Conservation (phyloP, 805 yeast species). For the Candida endomychidarum region DNA sequence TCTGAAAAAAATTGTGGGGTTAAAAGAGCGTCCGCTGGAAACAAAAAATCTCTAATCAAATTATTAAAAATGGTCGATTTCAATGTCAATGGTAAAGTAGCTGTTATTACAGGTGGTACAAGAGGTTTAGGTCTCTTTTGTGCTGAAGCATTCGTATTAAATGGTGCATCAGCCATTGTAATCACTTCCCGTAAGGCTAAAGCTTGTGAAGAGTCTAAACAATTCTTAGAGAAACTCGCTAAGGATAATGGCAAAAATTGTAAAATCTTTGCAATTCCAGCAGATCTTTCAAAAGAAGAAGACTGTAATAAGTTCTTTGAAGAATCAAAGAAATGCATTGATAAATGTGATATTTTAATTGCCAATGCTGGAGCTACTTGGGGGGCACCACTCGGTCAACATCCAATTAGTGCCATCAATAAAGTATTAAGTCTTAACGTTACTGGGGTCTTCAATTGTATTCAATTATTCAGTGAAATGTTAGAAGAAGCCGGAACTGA, state of each 20-base stretch:
- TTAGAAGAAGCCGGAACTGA: constrained; percentile 50
- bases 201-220: constrained; percentile 61
- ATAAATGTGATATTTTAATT: constrained; percentile 58
- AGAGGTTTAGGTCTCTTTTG: constrained; percentile 71
- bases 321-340: constrained; percentile 39
- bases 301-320: constrained; percentile 48
- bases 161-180: constrained; percentile 62
- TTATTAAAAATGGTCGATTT: constrained; percentile 41
- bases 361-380: constrained; percentile 82
- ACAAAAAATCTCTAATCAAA: not conserved
- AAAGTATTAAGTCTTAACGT: constrained; percentile 66
- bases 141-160: constrained; percentile 60
- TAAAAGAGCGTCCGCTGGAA: not conserved
- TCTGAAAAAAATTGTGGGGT: constrained; percentile 7
- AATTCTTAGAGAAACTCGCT: constrained; percentile 35
- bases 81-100: constrained; percentile 60
- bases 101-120: constrained; percentile 72
- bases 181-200: constrained; percentile 62
- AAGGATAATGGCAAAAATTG: constrained; percentile 31
- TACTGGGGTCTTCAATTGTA: constrained; percentile 64
- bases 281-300: constrained; percentile 52
- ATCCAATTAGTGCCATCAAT: constrained; percentile 59
- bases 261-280: constrained; percentile 47
- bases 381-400: constrained; percentile 65
- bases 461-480: constrained; percentile 61